Evolutionary conservation across 305 asterid genomes (phyloP).

Genomic region (Euphrasia arctica): DNA sequence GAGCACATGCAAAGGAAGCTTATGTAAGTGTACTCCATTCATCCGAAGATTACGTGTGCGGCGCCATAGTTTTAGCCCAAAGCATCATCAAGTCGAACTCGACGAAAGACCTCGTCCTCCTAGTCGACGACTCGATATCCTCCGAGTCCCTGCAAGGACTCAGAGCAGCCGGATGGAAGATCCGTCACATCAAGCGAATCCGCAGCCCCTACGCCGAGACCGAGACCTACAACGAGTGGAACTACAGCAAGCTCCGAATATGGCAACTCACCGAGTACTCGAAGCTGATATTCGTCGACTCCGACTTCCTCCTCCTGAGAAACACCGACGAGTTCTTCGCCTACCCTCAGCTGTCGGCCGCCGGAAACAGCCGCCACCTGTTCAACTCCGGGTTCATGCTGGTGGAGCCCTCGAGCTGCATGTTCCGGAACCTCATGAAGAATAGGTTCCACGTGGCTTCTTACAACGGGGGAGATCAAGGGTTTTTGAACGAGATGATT

Average conservation of each 20-base stretch:
- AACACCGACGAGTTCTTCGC: conserved; percentile 40
- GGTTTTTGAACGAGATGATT: conserved; percentile 44
- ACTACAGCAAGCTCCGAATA: conserved; percentile 49
- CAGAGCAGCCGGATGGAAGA: conserved; percentile 42
- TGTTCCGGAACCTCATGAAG: conserved; percentile 34
- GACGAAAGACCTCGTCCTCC: conserved; percentile 40
- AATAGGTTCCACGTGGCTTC: conserved; percentile 29
- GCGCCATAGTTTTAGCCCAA: conserved; percentile 48
- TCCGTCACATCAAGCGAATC: conserved; percentile 34
- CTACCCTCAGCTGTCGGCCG: conserved; percentile 45
- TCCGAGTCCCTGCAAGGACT: conserved; percentile 33
- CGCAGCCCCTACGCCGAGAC: conserved; percentile 37
- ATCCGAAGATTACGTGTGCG: conserved; percentile 47
- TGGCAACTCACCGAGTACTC: conserved; percentile 46
- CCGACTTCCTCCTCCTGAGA: conserved; percentile 34
- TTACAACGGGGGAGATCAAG: conserved; percentile 59
- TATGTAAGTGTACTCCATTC: conserved; percentile 45
- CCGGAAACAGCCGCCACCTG: conserved; percentile 29
- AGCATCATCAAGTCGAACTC: conserved; percentile 40
- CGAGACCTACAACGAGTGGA: conserved; percentile 48
- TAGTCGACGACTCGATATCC: conserved; percentile 41
- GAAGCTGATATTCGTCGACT: conserved; percentile 40
- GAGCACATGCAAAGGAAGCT: conserved; percentile 25
- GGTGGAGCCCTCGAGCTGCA: conserved; percentile 47
- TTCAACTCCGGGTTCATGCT: conserved; percentile 53